A percentile compares a stretch with the other conserved stretches of the same genome.
Conservation (phyloP, 2,329 filamentous ascomycete species). For the Ascochyta viciae-villosae region DNA sequence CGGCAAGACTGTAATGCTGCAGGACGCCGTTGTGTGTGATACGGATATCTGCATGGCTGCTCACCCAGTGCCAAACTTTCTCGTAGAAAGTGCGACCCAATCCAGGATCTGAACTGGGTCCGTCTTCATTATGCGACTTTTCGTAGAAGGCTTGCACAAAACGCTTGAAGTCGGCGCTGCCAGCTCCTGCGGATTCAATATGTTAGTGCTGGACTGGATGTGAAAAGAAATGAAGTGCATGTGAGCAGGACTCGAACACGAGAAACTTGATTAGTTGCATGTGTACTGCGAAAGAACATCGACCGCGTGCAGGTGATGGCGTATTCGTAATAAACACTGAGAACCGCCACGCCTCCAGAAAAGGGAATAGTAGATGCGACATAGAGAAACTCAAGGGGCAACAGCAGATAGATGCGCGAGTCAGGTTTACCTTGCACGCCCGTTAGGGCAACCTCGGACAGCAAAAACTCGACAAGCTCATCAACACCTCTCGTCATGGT, state of each 20-base stretch:
- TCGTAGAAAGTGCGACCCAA: constrained; percentile 61
- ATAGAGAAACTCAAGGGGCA: background rate
- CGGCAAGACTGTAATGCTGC: constrained; percentile 34
- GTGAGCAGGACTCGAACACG: constrained; percentile 22
- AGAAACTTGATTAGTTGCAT: background rate
- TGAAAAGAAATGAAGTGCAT: background rate
- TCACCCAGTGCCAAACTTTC: constrained; percentile 65
- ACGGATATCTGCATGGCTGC: constrained; percentile 62
- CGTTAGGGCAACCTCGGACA: constrained; percentile 65
- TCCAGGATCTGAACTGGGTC: background rate
- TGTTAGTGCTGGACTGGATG: constrained; percentile 8
- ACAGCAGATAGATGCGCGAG: constrained; percentile 13
- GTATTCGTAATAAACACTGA: too few species aligned
- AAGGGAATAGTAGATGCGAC: background rate
- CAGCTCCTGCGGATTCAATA: constrained; percentile 43
- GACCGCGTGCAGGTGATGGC: background rate
- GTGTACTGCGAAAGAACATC: background rate
- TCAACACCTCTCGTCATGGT: constrained; percentile 57
- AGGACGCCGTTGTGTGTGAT: constrained; percentile 55
- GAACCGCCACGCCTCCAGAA: too few species aligned
- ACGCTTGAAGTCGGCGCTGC: constrained; percentile 49
- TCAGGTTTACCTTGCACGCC: constrained; percentile 63
- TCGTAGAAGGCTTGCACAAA: constrained; percentile 49
- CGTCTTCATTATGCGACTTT: constrained; percentile 19
- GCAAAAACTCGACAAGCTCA: constrained; percentile 63